phyloP scores from a whole-genome alignment of 768 basidiomycete genomes.

The Leccinum arenicola region DNA sequence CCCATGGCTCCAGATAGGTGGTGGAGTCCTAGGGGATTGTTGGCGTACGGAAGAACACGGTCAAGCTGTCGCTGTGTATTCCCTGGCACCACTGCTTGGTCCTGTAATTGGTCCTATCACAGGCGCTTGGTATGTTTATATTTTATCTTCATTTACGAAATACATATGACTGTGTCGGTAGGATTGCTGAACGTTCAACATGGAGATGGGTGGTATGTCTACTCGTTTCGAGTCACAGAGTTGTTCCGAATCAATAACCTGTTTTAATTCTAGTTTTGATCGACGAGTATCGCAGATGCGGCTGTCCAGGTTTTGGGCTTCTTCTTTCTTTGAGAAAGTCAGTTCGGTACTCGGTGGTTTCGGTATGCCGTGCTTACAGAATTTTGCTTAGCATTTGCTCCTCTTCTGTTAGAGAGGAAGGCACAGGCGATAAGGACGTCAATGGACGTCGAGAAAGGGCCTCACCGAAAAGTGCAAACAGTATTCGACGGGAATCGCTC shows the following conservation, averaged over 20 bases:
- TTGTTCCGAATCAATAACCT: background rate
- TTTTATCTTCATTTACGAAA: background rate
- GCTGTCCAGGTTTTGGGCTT: constrained; percentile 54
- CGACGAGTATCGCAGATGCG: constrained; percentile 56
- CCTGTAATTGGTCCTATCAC: constrained; percentile 62
- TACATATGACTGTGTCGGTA: constrained; percentile 16
- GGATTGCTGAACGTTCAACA: constrained; percentile 55
- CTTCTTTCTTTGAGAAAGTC: constrained; percentile 62
- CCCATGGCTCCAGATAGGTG: constrained; percentile 46
- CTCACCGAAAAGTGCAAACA: constrained; percentile 41
- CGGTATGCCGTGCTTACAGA: constrained; percentile 15
- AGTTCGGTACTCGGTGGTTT: constrained; percentile 15
- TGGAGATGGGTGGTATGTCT: constrained; percentile 70
- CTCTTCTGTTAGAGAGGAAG: constrained; percentile 45
- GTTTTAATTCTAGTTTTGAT: constrained; percentile 51
- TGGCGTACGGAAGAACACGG: constrained; percentile 63
- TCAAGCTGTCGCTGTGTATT: constrained; percentile 59
- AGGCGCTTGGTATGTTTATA: constrained; percentile 49
- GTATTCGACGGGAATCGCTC: constrained; percentile 44
- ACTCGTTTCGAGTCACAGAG: background rate
- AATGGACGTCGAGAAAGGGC: constrained; percentile 47
- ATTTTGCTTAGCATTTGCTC: constrained; percentile 23
- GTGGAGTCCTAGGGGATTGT: constrained; percentile 63
- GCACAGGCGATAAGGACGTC: constrained; percentile 43
- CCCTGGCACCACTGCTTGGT: constrained; percentile 62